Evolutionary conservation across 306 rosid species (phyloP), one percentile per base, ranked within the genome.

Genomic region (Castanea crenata): DNA sequence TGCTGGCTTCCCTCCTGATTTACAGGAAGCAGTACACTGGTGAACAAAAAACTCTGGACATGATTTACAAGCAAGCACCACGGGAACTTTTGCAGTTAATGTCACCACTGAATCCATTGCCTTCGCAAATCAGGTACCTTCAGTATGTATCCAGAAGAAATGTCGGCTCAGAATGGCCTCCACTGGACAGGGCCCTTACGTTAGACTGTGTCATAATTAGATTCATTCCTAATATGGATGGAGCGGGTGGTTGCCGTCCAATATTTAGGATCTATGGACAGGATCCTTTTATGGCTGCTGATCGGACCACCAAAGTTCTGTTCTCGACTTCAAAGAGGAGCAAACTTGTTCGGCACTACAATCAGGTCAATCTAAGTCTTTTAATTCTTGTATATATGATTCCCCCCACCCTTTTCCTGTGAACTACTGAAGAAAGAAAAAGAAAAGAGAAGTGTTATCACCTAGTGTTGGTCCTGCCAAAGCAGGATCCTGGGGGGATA

Each of bases 111-210:
- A 96, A 96, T 83, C 98, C 99, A 1, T 58, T 93, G 80, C 98
- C 99, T 78, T 96, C 98, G 5, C 99, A 96, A 76, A 75, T 89
- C 87, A 90, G 99, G 87, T 96, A 96, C 86, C 96, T 96, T 75
- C 99, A 91, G 81, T 96, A 96, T 80, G 87, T 96, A 61, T 91
- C 98, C 74, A 92, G 97, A 79, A 89, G 99, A 88, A 96, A 90
- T 68, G 97, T 96, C 61, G 94, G 88, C 76, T 81, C 97, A 18
- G 89, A 89, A 84, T 96, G 99, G 99, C 99, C 99, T 70, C 98
- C 99, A 51, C 79, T 88, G 51, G 98, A 93, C 69, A 87, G 99
- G 80, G 99, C 97, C 3, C 94, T 96, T 79, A 93, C 97, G 3
- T 74, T 96, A 91, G 97, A 90, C 79, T 91, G 98, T 67, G 70